phyloP scores from a whole-genome alignment of 345 rosid species.

The Syzygium aqueum region DNA sequence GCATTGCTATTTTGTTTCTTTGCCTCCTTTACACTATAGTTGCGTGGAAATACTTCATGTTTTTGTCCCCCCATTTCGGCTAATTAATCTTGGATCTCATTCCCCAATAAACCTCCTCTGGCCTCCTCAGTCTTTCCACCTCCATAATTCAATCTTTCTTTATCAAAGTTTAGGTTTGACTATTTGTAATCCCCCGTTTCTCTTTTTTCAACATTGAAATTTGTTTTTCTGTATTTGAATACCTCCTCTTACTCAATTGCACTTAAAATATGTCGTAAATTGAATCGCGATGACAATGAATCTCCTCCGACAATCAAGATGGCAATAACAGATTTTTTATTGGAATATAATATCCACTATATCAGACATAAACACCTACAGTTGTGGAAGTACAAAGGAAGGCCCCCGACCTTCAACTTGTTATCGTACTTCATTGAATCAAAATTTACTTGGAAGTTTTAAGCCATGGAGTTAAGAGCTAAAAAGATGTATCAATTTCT shows the following conservation, averaged over 20 bases:
- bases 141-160: no score
- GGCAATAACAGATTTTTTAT: no score
- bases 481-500: no score
- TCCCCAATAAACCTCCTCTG: background rate
- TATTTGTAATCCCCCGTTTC: no score
- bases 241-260: background rate
- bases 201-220: no score
- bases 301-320: background rate
- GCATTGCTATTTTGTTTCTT: background rate
- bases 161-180: no score
- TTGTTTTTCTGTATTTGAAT: background rate
- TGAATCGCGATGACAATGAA: background rate
- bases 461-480: no score
- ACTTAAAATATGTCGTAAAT: background rate
- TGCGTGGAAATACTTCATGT: background rate
- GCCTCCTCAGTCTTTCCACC: background rate
- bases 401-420: background rate
- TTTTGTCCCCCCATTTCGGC: background rate
- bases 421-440: background rate
- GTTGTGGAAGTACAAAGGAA: background rate
- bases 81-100: background rate
- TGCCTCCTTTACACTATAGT: rapidly evolving
- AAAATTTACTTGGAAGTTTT: no score
- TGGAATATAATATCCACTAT: no score
- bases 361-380: background rate